phyloP scores from a whole-genome alignment of 2,329 filamentous ascomycete genomes.

The Hypoxylon sp. region DNA sequence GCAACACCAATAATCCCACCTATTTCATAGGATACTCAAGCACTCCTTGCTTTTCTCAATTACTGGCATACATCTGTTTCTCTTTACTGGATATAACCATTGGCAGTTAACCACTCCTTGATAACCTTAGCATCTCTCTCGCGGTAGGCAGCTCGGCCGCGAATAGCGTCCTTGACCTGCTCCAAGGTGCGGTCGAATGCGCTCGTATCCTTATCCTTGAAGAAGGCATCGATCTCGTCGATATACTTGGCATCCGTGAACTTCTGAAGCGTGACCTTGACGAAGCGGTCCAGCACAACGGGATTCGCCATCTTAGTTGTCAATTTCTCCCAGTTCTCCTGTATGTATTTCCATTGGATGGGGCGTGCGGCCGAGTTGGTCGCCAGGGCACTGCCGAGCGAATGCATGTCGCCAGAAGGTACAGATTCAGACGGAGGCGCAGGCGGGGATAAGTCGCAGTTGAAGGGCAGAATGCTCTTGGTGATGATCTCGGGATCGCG shows the following conservation, averaged over 20 bases:
- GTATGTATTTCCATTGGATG: conserved; percentile 87
- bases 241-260: conserved; percentile 79
- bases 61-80: background rate
- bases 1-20: background rate
- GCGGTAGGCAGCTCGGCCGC: conserved; percentile 85
- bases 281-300: conserved; percentile 89
- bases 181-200: conserved; percentile 88
- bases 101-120: conserved; percentile 80
- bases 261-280: conserved; percentile 81
- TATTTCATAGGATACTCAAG: background rate
- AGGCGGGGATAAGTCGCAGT: conserved; percentile 75
- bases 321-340: conserved; percentile 83
- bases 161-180: conserved; percentile 87
- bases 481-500: conserved; percentile 77
- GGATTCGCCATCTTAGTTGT: conserved; percentile 82
- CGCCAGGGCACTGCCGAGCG: conserved; percentile 78
- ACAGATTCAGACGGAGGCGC: conserved; percentile 71
- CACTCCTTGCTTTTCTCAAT: background rate
- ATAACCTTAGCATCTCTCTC: conserved; percentile 79
- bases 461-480: conserved; percentile 77
- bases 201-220: conserved; percentile 85
- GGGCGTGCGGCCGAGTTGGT: conserved; percentile 79
- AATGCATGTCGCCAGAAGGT: conserved; percentile 88
- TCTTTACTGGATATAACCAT: conserved; percentile 56
- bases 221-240: conserved; percentile 86